Evolutionary conservation across 2,329 filamentous ascomycete genomes (phyloP), one percentile per base, ranked within the genome.

Genomic region (Paraphoma chrysanthemicola): DNA sequence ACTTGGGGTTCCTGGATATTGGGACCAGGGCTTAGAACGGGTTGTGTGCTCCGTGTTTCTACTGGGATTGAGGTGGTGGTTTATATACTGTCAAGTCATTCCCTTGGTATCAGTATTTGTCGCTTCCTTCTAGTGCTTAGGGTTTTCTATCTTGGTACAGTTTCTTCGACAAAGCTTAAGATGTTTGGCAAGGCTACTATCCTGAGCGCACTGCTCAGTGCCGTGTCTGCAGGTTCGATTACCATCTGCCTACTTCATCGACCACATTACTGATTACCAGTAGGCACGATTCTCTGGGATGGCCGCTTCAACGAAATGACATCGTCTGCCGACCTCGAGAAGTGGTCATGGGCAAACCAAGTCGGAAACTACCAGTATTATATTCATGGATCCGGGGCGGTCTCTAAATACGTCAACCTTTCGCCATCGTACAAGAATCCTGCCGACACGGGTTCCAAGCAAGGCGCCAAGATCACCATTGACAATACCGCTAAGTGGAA

Each of bases 331-430:
- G 86, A 88, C 71, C 80, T 89, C 30, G 78, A 81, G 66, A 82
- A 82, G 41, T 89, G 88, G 88, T 87, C 84, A 4, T 91, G 85
- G 84, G 81, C 81, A n/a, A 89, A 86, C 73, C 84, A 88, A 75
- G 85, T 89, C 66, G 87, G 87, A 1, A 83, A 86, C 0, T 92
- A 90, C 77, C 89, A 91, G 75, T 91, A 89, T 81, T 91, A 91
- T 79, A 91, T 91, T 71, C 89, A 92, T 78, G 90, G 89, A 36
- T 78, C 79, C 5, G 83, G 81, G 8, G 49, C 77, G 0, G 81
- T 86, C 8, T 81, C 80, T 18, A 78, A 84, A 66, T 90, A 91
- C 75, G 82, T 90, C 63, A 86, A 86, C 65, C 80, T 90, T 1
- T 84, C 82, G 2, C 74, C 85, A 0, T 74, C 77, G 55, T 88